Evolutionary conservation across 306 rosid species (phyloP).

Genomic region (Glycyrrhiza uralensis): DNA sequence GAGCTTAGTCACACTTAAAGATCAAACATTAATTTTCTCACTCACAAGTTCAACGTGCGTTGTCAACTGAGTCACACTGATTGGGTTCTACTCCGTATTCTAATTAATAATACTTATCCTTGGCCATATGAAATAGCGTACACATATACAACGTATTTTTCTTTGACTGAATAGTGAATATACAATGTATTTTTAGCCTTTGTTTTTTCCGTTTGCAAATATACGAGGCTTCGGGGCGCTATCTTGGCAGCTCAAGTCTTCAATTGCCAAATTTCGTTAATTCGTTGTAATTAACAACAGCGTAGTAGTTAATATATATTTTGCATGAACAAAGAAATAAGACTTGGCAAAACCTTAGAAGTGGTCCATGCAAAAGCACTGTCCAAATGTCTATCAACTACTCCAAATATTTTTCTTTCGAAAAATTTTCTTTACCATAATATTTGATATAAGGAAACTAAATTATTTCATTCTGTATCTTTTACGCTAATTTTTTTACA

Average conservation of each 20-base stretch:
- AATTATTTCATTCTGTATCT: neutral
- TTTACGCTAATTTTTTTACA: too few species aligned
- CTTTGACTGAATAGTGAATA: too few species aligned
- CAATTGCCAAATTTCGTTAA: neutral
- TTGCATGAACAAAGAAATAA: neutral
- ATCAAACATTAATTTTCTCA: too few species aligned
- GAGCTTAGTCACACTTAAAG: too few species aligned
- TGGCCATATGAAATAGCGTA: neutral
- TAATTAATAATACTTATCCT: neutral
- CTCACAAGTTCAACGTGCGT: too few species aligned
- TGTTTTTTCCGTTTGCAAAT: neutral
- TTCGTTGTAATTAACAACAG: too few species aligned
- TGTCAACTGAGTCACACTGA: too few species aligned
- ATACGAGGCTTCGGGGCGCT: neutral
- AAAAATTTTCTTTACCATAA: neutral
- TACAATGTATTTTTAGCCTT: neutral
- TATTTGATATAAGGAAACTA: neutral
- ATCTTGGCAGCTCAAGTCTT: neutral
- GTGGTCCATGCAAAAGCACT: conserved; percentile 10
- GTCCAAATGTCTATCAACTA: too few species aligned
- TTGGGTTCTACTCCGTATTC: neutral
- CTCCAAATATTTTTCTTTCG: too few species aligned
- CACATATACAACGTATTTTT: neutral
- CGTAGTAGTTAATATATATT: neutral
- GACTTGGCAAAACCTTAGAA: neutral